Evolutionary conservation across 768 basidiomycete genomes (phyloP).

Genomic region (Tricholoma flavovirens): DNA sequence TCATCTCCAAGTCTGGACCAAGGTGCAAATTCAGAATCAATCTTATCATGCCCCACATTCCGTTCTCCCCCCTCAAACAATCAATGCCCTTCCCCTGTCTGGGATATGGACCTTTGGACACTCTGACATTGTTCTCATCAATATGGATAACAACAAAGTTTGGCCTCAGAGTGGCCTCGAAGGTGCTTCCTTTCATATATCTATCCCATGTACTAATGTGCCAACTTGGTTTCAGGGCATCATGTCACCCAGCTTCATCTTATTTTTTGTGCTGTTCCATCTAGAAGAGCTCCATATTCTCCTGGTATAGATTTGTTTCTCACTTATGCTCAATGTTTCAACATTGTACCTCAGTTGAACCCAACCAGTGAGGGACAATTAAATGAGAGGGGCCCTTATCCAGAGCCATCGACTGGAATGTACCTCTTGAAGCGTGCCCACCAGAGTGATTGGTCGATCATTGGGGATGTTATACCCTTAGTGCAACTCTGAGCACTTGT

Average conservation of each 20-base stretch:
- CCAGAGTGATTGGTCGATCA: not conserved
- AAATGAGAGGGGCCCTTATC: not conserved
- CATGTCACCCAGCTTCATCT: not conserved
- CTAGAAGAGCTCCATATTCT: not conserved
- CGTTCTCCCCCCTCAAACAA: too few relatives aligned
- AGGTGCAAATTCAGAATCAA: too few relatives aligned
- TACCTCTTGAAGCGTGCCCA: slow-evolving; percentile 1
- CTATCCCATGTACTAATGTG: not conserved
- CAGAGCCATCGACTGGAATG: slow-evolving; percentile 4
- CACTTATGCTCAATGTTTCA: slow-evolving; percentile 1
- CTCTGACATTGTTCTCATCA: too few relatives aligned
- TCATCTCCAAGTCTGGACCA: too few relatives aligned
- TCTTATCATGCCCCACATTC: too few relatives aligned
- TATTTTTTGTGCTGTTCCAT: not conserved
- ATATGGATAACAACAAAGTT: too few relatives aligned
- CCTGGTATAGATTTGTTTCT: slow-evolving; percentile 2
- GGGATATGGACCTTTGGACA: too few relatives aligned
- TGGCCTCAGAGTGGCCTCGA: not conserved
- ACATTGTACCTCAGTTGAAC: slow-evolving; percentile 6
- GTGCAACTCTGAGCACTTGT: slow-evolving; percentile 3
- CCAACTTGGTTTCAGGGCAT: slow-evolving; percentile 1
- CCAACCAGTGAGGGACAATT: not conserved
- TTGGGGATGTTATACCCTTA: slow-evolving; percentile 8
- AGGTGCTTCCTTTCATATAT: not conserved
- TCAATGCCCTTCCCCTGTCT: too few relatives aligned